These are phyloP conservation scores for Podaxis sp. DNA, from an alignment of 768 basidiomycete species.

Conservation along the genomic window DNA sequence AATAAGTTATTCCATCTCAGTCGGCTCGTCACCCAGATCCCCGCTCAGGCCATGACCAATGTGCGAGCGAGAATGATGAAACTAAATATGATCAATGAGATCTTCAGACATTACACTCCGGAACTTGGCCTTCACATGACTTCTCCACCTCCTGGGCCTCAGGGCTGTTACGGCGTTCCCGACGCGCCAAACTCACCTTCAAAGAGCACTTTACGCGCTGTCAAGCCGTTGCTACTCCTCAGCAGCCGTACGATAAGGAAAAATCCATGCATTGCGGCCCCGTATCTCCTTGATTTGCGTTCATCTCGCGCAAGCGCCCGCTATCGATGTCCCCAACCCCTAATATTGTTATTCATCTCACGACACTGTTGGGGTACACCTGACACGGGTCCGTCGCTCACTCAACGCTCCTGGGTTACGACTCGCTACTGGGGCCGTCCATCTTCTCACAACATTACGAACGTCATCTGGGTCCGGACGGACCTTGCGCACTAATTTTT, in stretches of 20 bases:
- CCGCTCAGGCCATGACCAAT: not conserved
- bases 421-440: not conserved
- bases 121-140: slow-evolving; percentile 12
- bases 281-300: not conserved
- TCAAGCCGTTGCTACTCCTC: not conserved
- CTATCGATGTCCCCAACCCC: not conserved
- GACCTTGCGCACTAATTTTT: slow-evolving; percentile 3
- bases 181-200: not conserved
- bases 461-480: slow-evolving; percentile 5
- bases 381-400: not conserved
- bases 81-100: not conserved
- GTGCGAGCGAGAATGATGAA: slow-evolving; percentile 9
- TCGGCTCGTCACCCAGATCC: not conserved
- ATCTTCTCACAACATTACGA: not conserved
- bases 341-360: not conserved
- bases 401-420: not conserved
- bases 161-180: slow-evolving; percentile 1
- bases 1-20: slow-evolving; percentile 3
- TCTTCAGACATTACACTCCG: slow-evolving; percentile 4
- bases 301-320: not conserved
- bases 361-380: not conserved
- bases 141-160: not conserved
- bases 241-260: not conserved
- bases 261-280: not conserved
- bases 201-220: not conserved